Base-by-base conservation (phyloP, 2,329 filamentous ascomycete genomes). In the Phialocephala sp. region DNA sequence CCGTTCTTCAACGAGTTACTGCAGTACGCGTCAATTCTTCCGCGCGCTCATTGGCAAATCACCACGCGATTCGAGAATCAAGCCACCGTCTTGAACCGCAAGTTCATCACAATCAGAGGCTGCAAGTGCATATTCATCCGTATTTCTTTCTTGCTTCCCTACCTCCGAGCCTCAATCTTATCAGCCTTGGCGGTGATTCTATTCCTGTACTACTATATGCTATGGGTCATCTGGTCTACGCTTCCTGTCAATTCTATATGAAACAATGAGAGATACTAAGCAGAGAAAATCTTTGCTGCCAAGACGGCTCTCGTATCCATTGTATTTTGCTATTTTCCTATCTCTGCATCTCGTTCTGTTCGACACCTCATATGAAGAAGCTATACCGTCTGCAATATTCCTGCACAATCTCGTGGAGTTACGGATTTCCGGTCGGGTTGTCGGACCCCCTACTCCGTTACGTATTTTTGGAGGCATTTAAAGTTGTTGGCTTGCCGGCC, bases 281-380 rank as follows among this genome's bases (percentile, higher is more conserved):
- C 45, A 50, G n/a, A 24, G 11, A n/a, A 50, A 50, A 20, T 2
- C 22, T 32, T 18, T 35, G n/a, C 57, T 60, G 35, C 36, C 57
- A 64, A 64, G 45, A 20, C 27, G 37, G 11, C 27, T 41, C 58
- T 39, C 58, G n/a, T 18, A 56, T 14, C 32, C n/a, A 36, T 56
- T 20, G 45, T 41, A 59, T 64, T 27, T 64, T 64, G 37, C 57
- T 59, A 60, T 60, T 27, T 64, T 64, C 47, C 57, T 59, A 60
- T 60, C 24, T 59, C 36, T 56, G 55, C 20, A 27, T 43, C 41
- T 24, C 35, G 22, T 43, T 32, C 35, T n/a, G 39, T 47, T 60
- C 22, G 45, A 59, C 8, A 43, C 2, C 45, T n/a, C 24, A 18
- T 39, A 57, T 32, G 52, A 37, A 18, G 14, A 20, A 18, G n/a